These are phyloP conservation scores for Cryphonectria nitschkei DNA, from an alignment of 2,329 filamentous ascomycete species.

Conservation along the genomic window DNA sequence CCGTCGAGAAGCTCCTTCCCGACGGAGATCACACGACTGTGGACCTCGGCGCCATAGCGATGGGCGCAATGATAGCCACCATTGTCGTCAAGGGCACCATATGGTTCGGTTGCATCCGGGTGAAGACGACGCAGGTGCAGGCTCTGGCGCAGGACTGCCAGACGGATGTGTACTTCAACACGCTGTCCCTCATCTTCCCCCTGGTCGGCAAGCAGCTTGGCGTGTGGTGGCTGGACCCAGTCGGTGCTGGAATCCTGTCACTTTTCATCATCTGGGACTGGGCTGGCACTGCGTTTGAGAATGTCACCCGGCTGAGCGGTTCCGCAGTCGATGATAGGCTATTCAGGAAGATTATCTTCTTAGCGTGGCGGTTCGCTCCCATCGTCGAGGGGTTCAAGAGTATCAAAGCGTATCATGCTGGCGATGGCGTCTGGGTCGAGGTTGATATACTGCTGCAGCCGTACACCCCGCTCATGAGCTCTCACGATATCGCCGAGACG, in stretches of 20 bases:
- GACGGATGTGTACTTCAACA: conserved; percentile 64
- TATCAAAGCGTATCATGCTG: conserved; percentile 62
- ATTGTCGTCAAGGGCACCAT: conserved; percentile 63
- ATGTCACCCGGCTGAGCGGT: conserved; percentile 62
- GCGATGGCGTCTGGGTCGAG: conserved; percentile 66
- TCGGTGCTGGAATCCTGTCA: conserved; percentile 64
- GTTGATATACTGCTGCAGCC: conserved; percentile 62
- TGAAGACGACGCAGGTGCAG: conserved; percentile 68
- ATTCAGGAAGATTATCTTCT: conserved; percentile 60
- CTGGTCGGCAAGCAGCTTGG: conserved; percentile 61
- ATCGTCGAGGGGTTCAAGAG: conserved; percentile 58
- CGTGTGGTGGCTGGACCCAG: conserved; percentile 69
- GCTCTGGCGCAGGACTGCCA: conserved; percentile 63
- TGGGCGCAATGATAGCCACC: conserved; percentile 60
- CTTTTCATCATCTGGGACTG: conserved; percentile 72
- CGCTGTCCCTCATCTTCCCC: conserved; percentile 64
- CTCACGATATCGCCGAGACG: conserved; percentile 65
- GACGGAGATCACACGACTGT: conserved; percentile 46
- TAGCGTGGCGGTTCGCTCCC: conserved; percentile 60
- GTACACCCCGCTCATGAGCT: conserved; percentile 53
- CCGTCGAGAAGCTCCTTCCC: conserved; percentile 59
- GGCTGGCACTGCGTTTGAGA: conserved; percentile 63
- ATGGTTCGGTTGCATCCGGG: conserved; percentile 60
- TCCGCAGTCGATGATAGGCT: conserved; percentile 55
- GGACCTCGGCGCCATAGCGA: conserved; percentile 54